A percentile compares a stretch with the other conserved stretches of the same genome.
phyloP scores from a whole-genome alignment of 768 basidiomycete genomes.

The Fistulinella prunicolor region DNA sequence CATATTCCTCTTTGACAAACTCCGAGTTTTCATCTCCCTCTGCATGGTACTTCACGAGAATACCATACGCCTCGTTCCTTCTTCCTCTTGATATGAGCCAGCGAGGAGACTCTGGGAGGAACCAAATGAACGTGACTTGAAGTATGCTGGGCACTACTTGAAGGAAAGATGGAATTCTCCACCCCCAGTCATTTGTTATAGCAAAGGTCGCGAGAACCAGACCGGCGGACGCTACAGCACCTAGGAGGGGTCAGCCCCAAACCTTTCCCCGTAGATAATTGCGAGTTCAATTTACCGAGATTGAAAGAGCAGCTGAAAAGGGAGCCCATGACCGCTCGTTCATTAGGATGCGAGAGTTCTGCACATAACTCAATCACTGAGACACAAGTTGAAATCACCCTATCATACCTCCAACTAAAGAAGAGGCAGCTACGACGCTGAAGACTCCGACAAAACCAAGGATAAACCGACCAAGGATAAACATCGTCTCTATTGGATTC shows the following conservation, averaged over 20 bases:
- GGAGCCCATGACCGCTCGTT: neutral
- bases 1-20: conserved; percentile 57
- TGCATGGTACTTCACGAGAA: conserved; percentile 57
- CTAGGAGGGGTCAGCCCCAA: neutral
- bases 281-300: neutral
- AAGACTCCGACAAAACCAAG: neutral
- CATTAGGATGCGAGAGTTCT: conserved; percentile 11
- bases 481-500: neutral
- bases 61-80: conserved; percentile 43
- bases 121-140: conserved; percentile 54
- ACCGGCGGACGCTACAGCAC: neutral
- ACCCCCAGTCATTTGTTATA: neutral
- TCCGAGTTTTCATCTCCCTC: conserved; percentile 51
- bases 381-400: no score
- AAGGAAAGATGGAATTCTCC: conserved; percentile 5
- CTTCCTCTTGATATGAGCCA: conserved; percentile 61
- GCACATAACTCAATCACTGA: neutral
- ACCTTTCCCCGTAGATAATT: neutral
- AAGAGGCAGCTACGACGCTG: neutral
- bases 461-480: neutral
- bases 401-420: neutral
- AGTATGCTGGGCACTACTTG: conserved; percentile 28
- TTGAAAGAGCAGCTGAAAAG: neutral
- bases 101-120: conserved; percentile 60
- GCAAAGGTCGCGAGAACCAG: neutral